A percentile compares a stretch with the other conserved stretches of the same genome.
These are phyloP conservation scores for Cymbidium sinense DNA, from an alignment of 106 monocot genomes.

Conservation along the genomic window DNA sequence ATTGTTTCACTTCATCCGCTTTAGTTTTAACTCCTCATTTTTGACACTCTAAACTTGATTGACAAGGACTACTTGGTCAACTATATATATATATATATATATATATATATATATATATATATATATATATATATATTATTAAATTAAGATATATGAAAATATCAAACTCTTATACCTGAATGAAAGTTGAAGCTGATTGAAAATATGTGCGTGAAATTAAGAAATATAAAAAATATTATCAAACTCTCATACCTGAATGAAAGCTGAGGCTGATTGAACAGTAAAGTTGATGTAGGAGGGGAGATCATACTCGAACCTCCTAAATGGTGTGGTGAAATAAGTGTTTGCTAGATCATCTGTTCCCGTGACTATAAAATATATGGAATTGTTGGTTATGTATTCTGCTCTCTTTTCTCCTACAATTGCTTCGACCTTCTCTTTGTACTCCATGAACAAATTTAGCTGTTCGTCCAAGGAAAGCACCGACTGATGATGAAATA, in stretches of 20 bases:
- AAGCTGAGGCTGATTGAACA: constrained; percentile 23
- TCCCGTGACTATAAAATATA: constrained; percentile 38
- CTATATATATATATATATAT: too few species aligned
- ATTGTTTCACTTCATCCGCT: too few species aligned
- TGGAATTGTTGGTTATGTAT: constrained; percentile 15
- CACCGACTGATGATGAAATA: constrained; percentile 24
- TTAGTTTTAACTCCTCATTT: too few species aligned
- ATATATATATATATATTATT: neutral
- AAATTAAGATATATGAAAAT: neutral
- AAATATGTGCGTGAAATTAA: too few species aligned
- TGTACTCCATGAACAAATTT: constrained; percentile 42
- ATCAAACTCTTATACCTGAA: constrained; percentile 22
- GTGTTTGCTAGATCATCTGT: constrained; percentile 66
- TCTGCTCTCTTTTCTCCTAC: constrained; percentile 28
- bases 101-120: neutral
- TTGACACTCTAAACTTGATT: too few species aligned
- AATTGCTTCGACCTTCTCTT: constrained; percentile 29
- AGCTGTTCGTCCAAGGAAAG: constrained; percentile 21
- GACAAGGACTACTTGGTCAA: too few species aligned
- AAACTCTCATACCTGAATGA: constrained; percentile 30
- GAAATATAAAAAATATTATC: neutral
- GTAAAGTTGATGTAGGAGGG: constrained; percentile 42
- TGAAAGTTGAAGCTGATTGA: constrained; percentile 27
- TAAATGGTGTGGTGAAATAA: constrained; percentile 41
- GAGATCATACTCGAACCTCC: constrained; percentile 30